Conservation (phyloP, 140 eudicot species). For the Eryngium alpinum region DNA sequence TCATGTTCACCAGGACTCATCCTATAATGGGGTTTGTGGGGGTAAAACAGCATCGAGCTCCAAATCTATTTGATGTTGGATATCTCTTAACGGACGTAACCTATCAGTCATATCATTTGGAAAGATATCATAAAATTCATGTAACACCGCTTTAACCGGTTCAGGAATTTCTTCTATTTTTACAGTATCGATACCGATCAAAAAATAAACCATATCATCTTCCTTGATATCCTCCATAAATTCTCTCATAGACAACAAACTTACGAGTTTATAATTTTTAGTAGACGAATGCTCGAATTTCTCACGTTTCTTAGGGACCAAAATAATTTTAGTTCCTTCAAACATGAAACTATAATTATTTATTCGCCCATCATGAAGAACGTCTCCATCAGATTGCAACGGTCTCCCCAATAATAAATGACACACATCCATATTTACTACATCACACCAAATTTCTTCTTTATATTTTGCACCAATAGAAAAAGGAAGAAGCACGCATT, state of each 20-base stretch:
- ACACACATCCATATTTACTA: not conserved
- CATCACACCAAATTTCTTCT: not conserved
- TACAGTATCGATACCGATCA: too few species aligned
- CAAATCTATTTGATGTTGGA: not conserved
- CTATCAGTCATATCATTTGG: not conserved
- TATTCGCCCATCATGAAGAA: not conserved
- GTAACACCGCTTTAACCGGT: not conserved
- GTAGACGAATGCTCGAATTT: too few species aligned
- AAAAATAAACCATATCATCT: not conserved
- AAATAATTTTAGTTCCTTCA: not conserved
- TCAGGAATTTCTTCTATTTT: too few species aligned
- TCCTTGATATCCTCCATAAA: not conserved
- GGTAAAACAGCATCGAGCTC: not conserved
- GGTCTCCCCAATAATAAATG: not conserved
- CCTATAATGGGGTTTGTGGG: not conserved
- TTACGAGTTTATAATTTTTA: too few species aligned
- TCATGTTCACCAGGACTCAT: not conserved
- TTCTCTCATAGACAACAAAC: fast-evolving
- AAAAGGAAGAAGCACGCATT: not conserved
- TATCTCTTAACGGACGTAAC: not conserved
- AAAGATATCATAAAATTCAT: not conserved
- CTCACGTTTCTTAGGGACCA: not conserved
- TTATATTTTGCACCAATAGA: not conserved
- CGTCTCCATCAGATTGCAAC: not conserved
- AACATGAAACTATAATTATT: not conserved